Conservation (phyloP, 2,329 filamentous ascomycete genomes). For the Trichophaea hybrida region DNA sequence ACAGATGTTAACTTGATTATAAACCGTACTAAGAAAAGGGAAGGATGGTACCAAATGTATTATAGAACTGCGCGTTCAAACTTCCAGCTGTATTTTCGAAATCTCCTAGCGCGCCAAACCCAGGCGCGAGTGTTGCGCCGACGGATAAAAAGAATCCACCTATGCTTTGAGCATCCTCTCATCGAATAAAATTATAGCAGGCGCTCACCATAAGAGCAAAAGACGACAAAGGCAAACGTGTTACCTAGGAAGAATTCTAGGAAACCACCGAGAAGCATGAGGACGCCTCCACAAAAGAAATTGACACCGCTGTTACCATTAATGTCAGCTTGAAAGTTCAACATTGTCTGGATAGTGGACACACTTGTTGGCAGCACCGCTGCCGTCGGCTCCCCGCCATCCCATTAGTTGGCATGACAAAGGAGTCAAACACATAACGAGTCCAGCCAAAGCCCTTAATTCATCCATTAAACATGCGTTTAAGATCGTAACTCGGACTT, state of each 20-base stretch:
- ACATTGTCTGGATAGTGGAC: constrained; percentile 22
- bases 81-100: constrained; percentile 12
- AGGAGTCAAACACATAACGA: constrained; percentile 38
- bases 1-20: background rate
- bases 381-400: constrained; percentile 40
- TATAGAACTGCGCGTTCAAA: background rate
- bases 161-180: background rate
- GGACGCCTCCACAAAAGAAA: constrained; percentile 41
- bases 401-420: constrained; percentile 41
- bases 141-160: constrained; percentile 42
- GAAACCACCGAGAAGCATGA: constrained; percentile 40
- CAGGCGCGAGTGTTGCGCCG: constrained; percentile 41
- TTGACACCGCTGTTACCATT: constrained; percentile 33
- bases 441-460: constrained; percentile 30
- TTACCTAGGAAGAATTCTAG: constrained; percentile 46
- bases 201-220: constrained; percentile 36
- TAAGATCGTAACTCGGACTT: no score
- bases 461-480: no score
- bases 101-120: constrained; percentile 32
- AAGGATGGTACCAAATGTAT: constrained; percentile 12
- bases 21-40: background rate
- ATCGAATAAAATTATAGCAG: constrained; percentile 18
- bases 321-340: background rate
- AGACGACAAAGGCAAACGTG: constrained; percentile 46
- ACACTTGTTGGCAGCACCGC: constrained; percentile 38